phyloP scores from a whole-genome alignment of 2,329 filamentous ascomycete genomes.

The Monosporascus sp. region DNA sequence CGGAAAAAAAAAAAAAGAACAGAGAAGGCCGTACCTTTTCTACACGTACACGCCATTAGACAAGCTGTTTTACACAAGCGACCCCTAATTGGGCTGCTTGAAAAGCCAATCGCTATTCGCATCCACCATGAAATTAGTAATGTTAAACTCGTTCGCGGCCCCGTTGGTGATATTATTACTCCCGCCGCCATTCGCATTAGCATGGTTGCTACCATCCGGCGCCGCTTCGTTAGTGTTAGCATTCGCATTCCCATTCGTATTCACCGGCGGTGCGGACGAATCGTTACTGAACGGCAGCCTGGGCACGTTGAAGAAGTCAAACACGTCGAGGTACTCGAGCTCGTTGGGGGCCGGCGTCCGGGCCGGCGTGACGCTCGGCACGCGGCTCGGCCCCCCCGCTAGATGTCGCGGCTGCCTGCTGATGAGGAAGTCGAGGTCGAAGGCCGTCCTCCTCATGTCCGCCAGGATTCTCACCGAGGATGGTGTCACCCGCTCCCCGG shows the following conservation, averaged over 20 bases:
- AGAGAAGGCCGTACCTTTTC: too few species aligned
- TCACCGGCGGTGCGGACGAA: constrained; percentile 15
- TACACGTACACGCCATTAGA: too few species aligned
- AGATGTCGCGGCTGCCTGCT: constrained; percentile 65
- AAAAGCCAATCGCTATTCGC: constrained; percentile 71
- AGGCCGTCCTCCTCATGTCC: constrained; percentile 87
- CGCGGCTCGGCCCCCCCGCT: constrained; percentile 34
- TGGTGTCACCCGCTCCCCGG: constrained; percentile 70
- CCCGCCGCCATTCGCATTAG: constrained; percentile 10
- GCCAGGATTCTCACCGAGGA: constrained; percentile 81
- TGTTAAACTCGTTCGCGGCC: constrained; percentile 62
- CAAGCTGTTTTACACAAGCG: too few species aligned
- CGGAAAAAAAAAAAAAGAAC: too few species aligned
- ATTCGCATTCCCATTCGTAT: constrained; percentile 9
- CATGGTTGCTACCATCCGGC: too few species aligned
- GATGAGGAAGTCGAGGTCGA: constrained; percentile 85
- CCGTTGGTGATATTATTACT: constrained; percentile 22
- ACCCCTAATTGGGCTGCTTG: constrained; percentile 34
- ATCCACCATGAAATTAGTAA: constrained; percentile 73
- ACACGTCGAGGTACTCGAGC: constrained; percentile 85
- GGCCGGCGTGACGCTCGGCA: constrained; percentile 52
- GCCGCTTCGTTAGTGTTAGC: neutral
- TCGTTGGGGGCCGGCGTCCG: constrained; percentile 73
- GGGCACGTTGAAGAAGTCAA: constrained; percentile 92
- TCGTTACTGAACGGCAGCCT: constrained; percentile 52